These are phyloP conservation scores for Ogataea methanolica DNA, from an alignment of 805 yeast genomes.

Conservation along the genomic window DNA sequence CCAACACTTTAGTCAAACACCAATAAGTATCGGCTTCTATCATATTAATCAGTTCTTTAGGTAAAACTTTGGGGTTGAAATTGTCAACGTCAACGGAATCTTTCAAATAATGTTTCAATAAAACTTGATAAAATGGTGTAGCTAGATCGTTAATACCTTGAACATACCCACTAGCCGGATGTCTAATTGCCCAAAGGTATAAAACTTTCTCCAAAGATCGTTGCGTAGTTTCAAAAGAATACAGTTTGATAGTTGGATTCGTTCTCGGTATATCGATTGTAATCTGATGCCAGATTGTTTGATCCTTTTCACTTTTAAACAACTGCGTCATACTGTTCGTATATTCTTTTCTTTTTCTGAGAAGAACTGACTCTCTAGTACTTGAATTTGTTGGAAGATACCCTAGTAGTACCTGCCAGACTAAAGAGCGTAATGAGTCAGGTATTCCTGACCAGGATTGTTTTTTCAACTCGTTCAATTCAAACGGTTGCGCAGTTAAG, in stretches of 20 bases:
- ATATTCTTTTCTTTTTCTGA: slow-evolving; percentile 83
- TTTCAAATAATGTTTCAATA: slow-evolving; percentile 60
- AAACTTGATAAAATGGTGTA: slow-evolving; percentile 90
- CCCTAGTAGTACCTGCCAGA: slow-evolving; percentile 89
- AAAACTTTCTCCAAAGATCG: slow-evolving; percentile 73
- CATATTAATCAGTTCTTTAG: slow-evolving; percentile 54
- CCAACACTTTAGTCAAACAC: slow-evolving; percentile 88
- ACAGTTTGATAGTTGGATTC: slow-evolving; percentile 76
- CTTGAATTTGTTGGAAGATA: slow-evolving; percentile 83
- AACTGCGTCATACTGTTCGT: slow-evolving; percentile 66
- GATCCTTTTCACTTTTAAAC: slow-evolving; percentile 57
- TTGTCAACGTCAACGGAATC: slow-evolving; percentile 45
- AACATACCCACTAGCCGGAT: slow-evolving; percentile 96
- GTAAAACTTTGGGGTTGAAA: slow-evolving; percentile 59
- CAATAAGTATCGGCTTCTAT: slow-evolving; percentile 96
- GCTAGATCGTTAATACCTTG: slow-evolving; percentile 95
- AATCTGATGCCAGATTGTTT: slow-evolving; percentile 90
- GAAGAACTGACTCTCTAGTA: slow-evolving; percentile 64
- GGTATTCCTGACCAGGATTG: slow-evolving; percentile 97
- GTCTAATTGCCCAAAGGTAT: slow-evolving; percentile 93
- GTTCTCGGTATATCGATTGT: slow-evolving; percentile 94
- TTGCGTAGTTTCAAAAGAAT: slow-evolving; percentile 67
- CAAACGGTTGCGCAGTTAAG: slow-evolving; percentile 51
- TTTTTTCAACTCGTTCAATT: slow-evolving; percentile 64
- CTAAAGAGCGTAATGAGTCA: slow-evolving; percentile 65